Evolutionary conservation across 208 protist species (phyloP), one percentile per base, ranked within the genome.

Genomic region (Wallacemonas sp.): DNA sequence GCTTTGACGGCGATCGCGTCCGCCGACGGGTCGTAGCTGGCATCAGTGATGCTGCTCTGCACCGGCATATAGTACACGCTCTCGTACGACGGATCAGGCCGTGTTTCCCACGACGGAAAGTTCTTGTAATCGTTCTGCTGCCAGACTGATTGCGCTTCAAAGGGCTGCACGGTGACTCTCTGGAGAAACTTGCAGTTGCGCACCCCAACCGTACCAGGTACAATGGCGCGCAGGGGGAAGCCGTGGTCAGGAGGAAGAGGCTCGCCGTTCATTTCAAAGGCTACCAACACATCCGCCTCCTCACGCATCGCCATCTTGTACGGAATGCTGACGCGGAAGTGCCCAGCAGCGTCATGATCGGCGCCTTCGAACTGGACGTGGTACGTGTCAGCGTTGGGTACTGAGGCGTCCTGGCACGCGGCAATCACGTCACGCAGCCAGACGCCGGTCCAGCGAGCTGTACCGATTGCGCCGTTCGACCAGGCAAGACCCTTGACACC

Each of bases 251-350:
- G 59, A 2, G 91, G 88, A 15, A 95, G 56, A 17, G 62, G 49
- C 62, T 78, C 62, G 9, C 90, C 92, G 68, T 97, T 97, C 90
- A 97, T 96, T 74, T 94, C 69, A 33, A 79, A 94, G n/a, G 90
- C 90, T 0, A 96, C 22, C 2, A 96, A 51, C 34, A 90, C 84
- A 58, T 96, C 90, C 28, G 70, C 69, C 1, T 75, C 36, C 14
- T 49, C 30, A 44, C 62, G 30, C 24, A 84, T 72, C 6, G 87
- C 90, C 72, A 84, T 82, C 21, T 64, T 51, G 31, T 79, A 80
- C 0, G 89, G 86, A 46, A 95, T 89, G 30, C 86, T 93, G 33
- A 66, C 82, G 19, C 67, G 70, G 55, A 83, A 90, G 47, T 76
- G 66, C 1, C 72, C 72, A 2, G 75, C 73, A 1, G 58, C 65